These are phyloP conservation scores for Alternaria sp. DNA, from an alignment of 2,329 filamentous ascomycete genomes.

Conservation along the genomic window DNA sequence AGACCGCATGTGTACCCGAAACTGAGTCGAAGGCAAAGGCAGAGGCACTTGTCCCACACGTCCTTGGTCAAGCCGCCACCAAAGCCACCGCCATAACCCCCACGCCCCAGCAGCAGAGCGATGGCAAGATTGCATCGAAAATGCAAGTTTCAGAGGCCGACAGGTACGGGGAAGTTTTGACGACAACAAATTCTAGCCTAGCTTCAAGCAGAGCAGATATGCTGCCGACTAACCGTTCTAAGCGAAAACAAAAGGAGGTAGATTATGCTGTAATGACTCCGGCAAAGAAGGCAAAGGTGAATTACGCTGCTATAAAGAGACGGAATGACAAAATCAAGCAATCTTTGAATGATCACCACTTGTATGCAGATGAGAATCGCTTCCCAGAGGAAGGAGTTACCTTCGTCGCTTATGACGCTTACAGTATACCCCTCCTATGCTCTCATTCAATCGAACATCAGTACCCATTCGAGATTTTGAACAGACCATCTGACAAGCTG, in stretches of 20 bases:
- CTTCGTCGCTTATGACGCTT: constrained; percentile 18
- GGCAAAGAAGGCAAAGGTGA: neutral
- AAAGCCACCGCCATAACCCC: neutral
- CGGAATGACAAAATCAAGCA: neutral
- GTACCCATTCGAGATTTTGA: neutral
- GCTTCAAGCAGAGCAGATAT: neutral
- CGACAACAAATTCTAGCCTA: neutral
- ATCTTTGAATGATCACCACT: neutral
- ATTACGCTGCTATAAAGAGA: neutral
- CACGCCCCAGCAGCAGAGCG: neutral
- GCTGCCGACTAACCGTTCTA: neutral
- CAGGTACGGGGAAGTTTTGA: neutral
- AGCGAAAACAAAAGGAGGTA: neutral
- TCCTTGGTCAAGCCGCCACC: neutral
- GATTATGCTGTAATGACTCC: neutral
- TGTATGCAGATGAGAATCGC: constrained; percentile 1
- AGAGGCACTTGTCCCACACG: neutral
- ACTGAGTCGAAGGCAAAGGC: neutral
- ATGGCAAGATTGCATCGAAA: neutral
- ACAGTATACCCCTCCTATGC: constrained; percentile 28
- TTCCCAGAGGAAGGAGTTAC: constrained; percentile 10
- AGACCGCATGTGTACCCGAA: neutral
- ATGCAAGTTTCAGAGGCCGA: neutral
- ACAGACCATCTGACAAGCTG: constrained; percentile 3
- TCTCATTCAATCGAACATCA: constrained; percentile 18